A percentile compares a stretch with the other conserved stretches of the same genome.
Conservation (phyloP, 1,284 basidiomycete genomes). For the Boletellus deceptivus region DNA sequence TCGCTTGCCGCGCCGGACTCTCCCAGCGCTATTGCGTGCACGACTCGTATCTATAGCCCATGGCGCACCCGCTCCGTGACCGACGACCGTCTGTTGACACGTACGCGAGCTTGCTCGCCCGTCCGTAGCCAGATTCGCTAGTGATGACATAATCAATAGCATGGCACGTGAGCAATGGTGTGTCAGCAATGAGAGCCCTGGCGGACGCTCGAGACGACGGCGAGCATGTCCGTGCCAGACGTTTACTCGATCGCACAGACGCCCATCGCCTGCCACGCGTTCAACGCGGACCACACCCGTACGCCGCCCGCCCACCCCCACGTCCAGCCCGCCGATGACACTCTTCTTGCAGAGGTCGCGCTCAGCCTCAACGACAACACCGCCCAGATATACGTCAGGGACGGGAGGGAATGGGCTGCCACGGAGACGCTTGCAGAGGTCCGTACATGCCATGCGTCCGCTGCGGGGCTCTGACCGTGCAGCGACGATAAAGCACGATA, state of each 20-base stretch:
- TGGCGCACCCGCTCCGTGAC: too few species aligned
- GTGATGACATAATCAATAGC: too few species aligned
- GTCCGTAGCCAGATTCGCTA: too few species aligned
- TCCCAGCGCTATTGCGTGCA: too few species aligned
- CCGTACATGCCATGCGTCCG: slow-evolving; percentile 17
- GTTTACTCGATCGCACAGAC: slow-evolving; percentile 76
- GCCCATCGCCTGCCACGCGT: slow-evolving; percentile 89
- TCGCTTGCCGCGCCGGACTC: too few species aligned
- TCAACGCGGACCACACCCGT: slow-evolving; percentile 90
- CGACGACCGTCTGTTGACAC: too few species aligned
- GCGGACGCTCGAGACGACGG: too few species aligned
- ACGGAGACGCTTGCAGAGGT: slow-evolving; percentile 88
- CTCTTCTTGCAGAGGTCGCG: slow-evolving; percentile 70
- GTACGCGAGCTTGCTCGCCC: too few species aligned
- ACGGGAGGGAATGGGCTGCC: slow-evolving; percentile 72
- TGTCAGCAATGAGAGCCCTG: neutral
- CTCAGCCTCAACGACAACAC: slow-evolving; percentile 91
- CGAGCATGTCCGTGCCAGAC: slow-evolving; percentile 70
- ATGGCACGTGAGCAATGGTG: too few species aligned
- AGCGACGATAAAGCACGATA: slow-evolving; percentile 80
- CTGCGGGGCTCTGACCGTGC: neutral
- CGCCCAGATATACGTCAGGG: slow-evolving; percentile 76
- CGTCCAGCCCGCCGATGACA: slow-evolving; percentile 11
- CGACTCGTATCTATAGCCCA: slow-evolving; percentile 5
- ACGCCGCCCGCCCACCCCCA: slow-evolving; percentile 31